Evolutionary conservation across 2,329 filamentous ascomycete species (phyloP).

Genomic region (Rugonectria rugulosa): DNA sequence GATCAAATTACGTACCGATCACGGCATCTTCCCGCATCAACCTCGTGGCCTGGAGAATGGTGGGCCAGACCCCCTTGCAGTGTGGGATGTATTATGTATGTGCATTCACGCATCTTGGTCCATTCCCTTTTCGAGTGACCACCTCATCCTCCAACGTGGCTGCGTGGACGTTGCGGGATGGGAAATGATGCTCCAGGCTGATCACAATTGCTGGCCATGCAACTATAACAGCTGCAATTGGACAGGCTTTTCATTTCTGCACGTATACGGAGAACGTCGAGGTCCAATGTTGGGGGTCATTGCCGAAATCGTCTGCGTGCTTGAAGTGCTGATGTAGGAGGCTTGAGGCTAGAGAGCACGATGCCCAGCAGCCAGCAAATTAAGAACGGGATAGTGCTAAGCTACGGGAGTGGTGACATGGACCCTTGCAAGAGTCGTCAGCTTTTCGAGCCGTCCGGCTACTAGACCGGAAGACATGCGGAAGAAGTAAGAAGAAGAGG

Average conservation of each 20-base stretch:
- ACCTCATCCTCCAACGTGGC: conserved; percentile 4
- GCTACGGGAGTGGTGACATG: neutral
- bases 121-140: conserved; percentile 1
- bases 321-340: neutral
- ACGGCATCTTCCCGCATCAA: conserved; percentile 4
- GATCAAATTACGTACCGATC: conserved; percentile 15
- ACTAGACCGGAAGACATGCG: conserved; percentile 4
- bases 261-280: neutral
- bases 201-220: neutral
- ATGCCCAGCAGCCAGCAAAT: neutral
- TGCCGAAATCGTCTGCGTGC: neutral
- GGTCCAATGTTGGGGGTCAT: neutral
- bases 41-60: conserved; percentile 1
- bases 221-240: neutral
- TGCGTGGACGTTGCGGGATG: neutral
- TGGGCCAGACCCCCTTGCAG: conserved; percentile 1
- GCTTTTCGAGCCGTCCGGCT: conserved; percentile 12
- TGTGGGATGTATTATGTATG: conserved; percentile 1
- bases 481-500: neutral
- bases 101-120: too few species aligned
- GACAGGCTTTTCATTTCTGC: neutral
- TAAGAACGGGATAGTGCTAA: neutral
- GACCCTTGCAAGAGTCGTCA: conserved; percentile 11
- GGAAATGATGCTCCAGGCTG: neutral
- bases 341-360: neutral